Base-by-base conservation (phyloP, 768 basidiomycete species). In the Termitomyces sp. region DNA sequence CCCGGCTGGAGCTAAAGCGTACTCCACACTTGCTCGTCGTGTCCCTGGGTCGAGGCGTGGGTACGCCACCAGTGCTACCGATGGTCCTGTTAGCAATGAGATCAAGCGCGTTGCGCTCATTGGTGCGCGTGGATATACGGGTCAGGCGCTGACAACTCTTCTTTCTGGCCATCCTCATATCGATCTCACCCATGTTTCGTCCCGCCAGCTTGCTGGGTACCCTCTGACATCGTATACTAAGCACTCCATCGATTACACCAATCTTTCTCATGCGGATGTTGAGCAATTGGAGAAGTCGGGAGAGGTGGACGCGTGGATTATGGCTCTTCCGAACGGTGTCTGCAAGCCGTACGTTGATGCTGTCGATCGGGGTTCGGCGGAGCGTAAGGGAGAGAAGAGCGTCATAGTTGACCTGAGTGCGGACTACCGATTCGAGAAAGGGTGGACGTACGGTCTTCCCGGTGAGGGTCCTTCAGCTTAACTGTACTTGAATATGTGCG, bases 321-420 rank as follows among this genome's bases (percentile, higher is more conserved):
- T 98, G 91, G 97, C 97, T 2, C 81, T 99, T 47, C 97, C 97
- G n/a, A 99, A 98, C 63, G 97, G 97, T 19, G 83, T 93, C 23
- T 90, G 91, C 76, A 95, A 95, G 73, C 95, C 95, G 0, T 99
- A 96, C 68, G 94, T 99, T 34, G 94, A 95, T 66, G 96, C 96
- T 16, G 75, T 99, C 47, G 94, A 97, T 66, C 80, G 83, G 37
- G 92, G 87, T 5, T 77, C 87, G 14, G 73, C 75, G 59, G 81
- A 78, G 65, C 83, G 85, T 60, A 73, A 71, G 17, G 74, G 74
- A 50, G 74, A 78, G 31, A 74, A 77, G 58, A 91, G 94, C 62
- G 92, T 96, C 19, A 75, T 98, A 37, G 87, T 98, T 37, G 97
- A 99, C 69, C 74, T 99, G 59, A 83, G 93, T 66, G 97, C 96